Conservation (phyloP, 1,284 basidiomycete species). For the Puccinia horiana region DNA sequence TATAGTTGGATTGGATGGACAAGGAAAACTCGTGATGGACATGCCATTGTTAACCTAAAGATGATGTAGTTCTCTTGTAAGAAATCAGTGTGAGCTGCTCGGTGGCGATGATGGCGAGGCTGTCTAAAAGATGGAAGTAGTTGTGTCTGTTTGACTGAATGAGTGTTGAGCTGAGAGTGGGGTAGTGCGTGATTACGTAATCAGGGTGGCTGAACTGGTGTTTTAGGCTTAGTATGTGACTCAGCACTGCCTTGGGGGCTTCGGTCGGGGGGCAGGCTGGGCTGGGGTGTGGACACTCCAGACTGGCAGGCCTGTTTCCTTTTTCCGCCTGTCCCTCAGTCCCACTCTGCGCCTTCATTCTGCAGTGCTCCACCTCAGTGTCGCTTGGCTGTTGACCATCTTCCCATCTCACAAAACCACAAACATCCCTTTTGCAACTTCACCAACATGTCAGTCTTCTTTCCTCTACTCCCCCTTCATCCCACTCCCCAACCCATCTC, state of each 20-base stretch:
- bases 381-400: not conserved
- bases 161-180: too few species aligned
- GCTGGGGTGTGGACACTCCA: not conserved
- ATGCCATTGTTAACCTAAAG: not conserved
- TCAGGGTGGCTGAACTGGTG: not conserved
- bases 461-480: not conserved
- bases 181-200: not conserved
- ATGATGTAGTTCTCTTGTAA: too few species aligned
- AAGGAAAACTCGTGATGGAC: conserved; percentile 19
- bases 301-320: not conserved
- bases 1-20: conserved; percentile 37
- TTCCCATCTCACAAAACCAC: not conserved
- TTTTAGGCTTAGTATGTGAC: not conserved
- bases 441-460: not conserved
- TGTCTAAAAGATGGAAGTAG: too few species aligned
- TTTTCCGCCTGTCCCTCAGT: not conserved
- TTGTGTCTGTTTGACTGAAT: too few species aligned
- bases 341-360: not conserved
- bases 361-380: too few species aligned
- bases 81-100: too few species aligned
- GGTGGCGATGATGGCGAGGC: too few species aligned
- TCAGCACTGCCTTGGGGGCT: not conserved
- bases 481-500: not conserved
- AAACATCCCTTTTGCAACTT: not conserved
- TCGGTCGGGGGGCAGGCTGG: too few species aligned